These are phyloP conservation scores for Lasiodiplodia theobromae DNA, from an alignment of 2,329 filamentous ascomycete species.

Conservation along the genomic window DNA sequence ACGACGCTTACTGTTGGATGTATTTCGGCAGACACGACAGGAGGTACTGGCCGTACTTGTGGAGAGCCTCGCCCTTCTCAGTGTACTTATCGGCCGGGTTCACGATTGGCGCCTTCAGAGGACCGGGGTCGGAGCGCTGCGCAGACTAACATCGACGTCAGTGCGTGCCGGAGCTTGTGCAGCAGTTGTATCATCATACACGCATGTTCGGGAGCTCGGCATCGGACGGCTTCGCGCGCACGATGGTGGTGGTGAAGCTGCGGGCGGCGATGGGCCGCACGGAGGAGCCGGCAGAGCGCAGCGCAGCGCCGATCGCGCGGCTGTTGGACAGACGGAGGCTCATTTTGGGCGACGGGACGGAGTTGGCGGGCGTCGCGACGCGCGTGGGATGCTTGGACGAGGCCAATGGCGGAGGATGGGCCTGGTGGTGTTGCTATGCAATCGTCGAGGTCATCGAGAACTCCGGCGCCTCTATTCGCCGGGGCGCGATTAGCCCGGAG, in stretches of 20 bases:
- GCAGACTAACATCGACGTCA: conserved; percentile 47
- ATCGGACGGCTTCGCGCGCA: conserved; percentile 54
- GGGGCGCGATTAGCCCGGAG: not conserved
- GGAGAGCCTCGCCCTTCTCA: conserved; percentile 84
- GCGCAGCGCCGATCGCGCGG: conserved; percentile 47
- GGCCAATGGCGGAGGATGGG: conserved; percentile 13
- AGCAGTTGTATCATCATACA: conserved; percentile 37
- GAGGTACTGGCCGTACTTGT: conserved; percentile 95
- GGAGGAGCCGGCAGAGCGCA: conserved; percentile 45
- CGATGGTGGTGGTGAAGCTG: conserved; percentile 52
- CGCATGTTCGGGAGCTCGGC: conserved; percentile 56
- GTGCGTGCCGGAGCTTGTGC: conserved; percentile 9
- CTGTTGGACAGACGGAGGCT: conserved; percentile 49
- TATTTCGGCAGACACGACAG: conserved; percentile 98
- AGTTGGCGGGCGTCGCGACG: conserved; percentile 37
- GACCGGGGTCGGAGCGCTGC: conserved; percentile 51
- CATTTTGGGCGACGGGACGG: conserved; percentile 40
- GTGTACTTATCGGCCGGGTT: conserved; percentile 94
- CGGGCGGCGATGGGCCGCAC: conserved; percentile 41
- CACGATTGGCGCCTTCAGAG: conserved; percentile 78
- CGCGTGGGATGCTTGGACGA: conserved; percentile 33
- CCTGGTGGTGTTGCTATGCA: conserved; percentile 13
- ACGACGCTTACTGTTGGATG: conserved; percentile 74
- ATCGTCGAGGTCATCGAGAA: conserved; percentile 29
- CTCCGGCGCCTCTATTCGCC: conserved; percentile 21